These are phyloP conservation scores for Coemansia pectinata DNA, from an alignment of 192 early-diverging fungal genomes.

Conservation along the genomic window DNA sequence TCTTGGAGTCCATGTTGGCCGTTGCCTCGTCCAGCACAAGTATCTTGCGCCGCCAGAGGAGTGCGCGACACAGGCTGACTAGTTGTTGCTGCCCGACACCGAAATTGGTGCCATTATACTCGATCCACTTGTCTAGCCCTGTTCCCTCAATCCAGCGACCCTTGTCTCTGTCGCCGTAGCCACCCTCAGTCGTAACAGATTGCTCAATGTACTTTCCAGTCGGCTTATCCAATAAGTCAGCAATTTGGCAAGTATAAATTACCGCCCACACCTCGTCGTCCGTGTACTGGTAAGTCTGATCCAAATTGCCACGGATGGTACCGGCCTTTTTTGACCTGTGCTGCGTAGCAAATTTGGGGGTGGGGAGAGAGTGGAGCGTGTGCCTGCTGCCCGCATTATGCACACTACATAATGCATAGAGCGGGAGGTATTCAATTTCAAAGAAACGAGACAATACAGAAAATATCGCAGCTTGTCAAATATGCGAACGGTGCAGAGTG, in stretches of 20 bases:
- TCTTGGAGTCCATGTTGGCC: conserved; percentile 57
- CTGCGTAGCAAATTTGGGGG: not conserved
- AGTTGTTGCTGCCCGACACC: conserved; percentile 73
- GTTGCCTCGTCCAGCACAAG: conserved; percentile 79
- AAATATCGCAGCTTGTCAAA: not conserved
- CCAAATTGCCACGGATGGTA: conserved; percentile 69
- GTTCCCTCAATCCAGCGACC: conserved; percentile 6
- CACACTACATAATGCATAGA: not conserved
- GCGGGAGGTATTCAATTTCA: not conserved
- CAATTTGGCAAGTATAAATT: conserved; percentile 47
- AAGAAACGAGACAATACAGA: not conserved
- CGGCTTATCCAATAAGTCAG: conserved; percentile 33
- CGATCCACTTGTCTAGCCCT: conserved; percentile 24
- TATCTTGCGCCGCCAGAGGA: conserved; percentile 67
- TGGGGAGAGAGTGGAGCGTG: no score
- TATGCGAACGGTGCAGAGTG: not conserved
- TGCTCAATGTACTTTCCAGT: no score
- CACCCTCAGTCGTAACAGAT: no score
- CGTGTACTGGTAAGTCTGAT: conserved; percentile 55
- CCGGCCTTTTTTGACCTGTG: not conserved
- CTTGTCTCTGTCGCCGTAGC: not conserved
- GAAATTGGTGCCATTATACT: conserved; percentile 62
- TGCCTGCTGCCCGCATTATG: not conserved
- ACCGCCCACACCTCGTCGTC: conserved; percentile 70
- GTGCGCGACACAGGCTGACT: conserved; percentile 58